Base-by-base conservation (phyloP, 495 filamentous ascomycete genomes). In the Durotheca rogersii region DNA sequence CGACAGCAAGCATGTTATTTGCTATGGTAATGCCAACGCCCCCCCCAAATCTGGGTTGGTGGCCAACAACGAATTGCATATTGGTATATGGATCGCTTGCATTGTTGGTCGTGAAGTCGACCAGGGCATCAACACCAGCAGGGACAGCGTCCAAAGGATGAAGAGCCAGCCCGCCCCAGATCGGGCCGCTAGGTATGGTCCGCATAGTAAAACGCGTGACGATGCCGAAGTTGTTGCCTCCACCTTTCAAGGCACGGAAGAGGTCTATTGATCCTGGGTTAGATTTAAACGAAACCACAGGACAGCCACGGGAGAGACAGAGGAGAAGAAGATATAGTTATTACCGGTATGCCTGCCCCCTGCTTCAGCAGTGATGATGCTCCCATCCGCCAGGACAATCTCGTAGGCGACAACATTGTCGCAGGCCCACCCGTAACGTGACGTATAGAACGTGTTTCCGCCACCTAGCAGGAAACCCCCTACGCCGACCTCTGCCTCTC, bases 181-280 rank as follows among this genome's bases (percentile, higher is more conserved):
- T 53, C 3, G 65, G 47, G 14, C 66, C 71, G n/a, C 62, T 59
- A 1, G 70, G 61, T 29, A 78, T 68, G 0, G 80, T 76, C 20
- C 70, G 48, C 45, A 81, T 53, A 14, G 66, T 70, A 54, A 82
- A 77, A 10, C 69, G 58, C 3, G 82, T 83, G n/a, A 83, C 77
- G 47, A 87, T 72, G 9, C 81, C 82, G 43, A 84, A 80, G 64
- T 84, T 86, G 51, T 74, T 79, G 5, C 71, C 67, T 23, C 79
- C 77, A 29, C 81, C 82, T 41, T 81, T 80, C 4, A 86, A 64
- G 1, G 77, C 76, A 16, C 62, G 60, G 51, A 74, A 83, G 6
- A 86, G 78, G 33, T 76, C 69, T 2, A 46, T 14, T 9, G n/a
- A 41, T 27, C 38, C 3, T 14, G 29, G 6, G 38, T 27, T 5